phyloP scores from a whole-genome alignment of 2,329 filamentous ascomycete genomes.

The Ophiognomonia clavigignenti-juglandacearum region DNA sequence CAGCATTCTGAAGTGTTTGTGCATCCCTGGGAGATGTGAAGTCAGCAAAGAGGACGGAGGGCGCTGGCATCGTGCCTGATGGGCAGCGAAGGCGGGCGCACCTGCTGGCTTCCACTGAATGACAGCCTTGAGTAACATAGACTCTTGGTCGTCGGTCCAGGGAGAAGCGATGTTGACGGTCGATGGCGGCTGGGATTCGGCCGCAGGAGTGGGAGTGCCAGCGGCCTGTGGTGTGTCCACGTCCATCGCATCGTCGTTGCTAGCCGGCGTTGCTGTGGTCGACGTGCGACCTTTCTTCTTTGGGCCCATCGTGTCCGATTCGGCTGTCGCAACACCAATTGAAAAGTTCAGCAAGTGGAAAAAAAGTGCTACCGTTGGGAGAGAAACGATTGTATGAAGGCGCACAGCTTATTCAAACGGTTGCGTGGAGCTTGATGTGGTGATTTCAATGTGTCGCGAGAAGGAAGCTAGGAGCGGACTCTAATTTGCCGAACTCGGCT shows the following conservation, averaged over 20 bases:
- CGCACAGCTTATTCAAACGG: too few species aligned
- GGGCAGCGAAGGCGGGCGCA: conserved; percentile 30
- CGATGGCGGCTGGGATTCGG: conserved; percentile 35
- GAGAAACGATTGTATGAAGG: neutral
- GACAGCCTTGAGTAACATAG: conserved; percentile 85
- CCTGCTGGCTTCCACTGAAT: conserved; percentile 96
- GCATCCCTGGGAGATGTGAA: conserved; percentile 58
- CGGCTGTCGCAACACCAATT: neutral
- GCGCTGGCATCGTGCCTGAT: neutral
- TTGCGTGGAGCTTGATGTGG: too few species aligned
- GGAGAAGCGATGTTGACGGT: conserved; percentile 54
- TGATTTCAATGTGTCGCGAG: too few species aligned
- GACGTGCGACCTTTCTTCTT: conserved; percentile 61
- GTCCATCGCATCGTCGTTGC: conserved; percentile 58
- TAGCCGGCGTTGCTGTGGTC: conserved; percentile 37
- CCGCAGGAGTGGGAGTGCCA: conserved; percentile 43
- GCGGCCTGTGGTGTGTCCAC: conserved; percentile 51
- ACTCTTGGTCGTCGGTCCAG: conserved; percentile 96
- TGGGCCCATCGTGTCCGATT: conserved; percentile 43
- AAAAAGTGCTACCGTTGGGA: neutral
- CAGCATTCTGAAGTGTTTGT: conserved; percentile 91
- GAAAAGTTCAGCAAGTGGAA: neutral
- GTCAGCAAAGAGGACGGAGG: conserved; percentile 9
- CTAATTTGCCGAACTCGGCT: too few species aligned
- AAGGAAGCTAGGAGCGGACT: too few species aligned